A percentile compares a stretch with the other conserved stretches of the same genome.
phyloP scores from a whole-genome alignment of 78 protist genomes.

The Parvularia atlantis region DNA sequence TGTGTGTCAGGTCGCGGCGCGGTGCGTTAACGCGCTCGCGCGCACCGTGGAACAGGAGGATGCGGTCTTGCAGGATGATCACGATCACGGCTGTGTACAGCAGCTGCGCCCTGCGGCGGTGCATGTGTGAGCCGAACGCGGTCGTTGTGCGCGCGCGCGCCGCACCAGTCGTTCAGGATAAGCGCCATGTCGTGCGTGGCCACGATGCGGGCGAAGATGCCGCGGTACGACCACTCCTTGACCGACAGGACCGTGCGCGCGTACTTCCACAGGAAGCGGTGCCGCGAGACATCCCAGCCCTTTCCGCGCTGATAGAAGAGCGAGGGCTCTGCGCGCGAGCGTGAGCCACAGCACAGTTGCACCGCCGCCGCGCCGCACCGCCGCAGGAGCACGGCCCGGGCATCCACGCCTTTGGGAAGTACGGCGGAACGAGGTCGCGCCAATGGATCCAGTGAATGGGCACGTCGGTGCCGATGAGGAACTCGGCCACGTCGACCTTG shows the following conservation, averaged over 20 bases:
- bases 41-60: background rate
- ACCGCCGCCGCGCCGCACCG: too few relatives aligned
- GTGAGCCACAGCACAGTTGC: too few relatives aligned
- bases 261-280: constrained; percentile 20
- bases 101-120: too few relatives aligned
- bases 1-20: too few relatives aligned
- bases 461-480: constrained; percentile 16
- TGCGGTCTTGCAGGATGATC: background rate
- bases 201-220: constrained; percentile 2
- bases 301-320: constrained; percentile 10
- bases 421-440: background rate
- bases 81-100: too few relatives aligned
- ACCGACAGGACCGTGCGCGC: background rate
- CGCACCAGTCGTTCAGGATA: constrained; percentile 6
- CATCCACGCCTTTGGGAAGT: too few relatives aligned
- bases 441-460: constrained; percentile 9
- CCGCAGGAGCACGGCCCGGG: too few relatives aligned
- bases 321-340: constrained; percentile 3
- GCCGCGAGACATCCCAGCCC: constrained; percentile 19
- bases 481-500: constrained; percentile 6
- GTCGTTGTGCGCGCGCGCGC: background rate
- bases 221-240: background rate
- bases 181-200: background rate
- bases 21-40: background rate
- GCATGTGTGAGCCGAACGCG: background rate